Evolutionary conservation across 768 basidiomycete species (phyloP).

Genomic region (Mycena pura): DNA sequence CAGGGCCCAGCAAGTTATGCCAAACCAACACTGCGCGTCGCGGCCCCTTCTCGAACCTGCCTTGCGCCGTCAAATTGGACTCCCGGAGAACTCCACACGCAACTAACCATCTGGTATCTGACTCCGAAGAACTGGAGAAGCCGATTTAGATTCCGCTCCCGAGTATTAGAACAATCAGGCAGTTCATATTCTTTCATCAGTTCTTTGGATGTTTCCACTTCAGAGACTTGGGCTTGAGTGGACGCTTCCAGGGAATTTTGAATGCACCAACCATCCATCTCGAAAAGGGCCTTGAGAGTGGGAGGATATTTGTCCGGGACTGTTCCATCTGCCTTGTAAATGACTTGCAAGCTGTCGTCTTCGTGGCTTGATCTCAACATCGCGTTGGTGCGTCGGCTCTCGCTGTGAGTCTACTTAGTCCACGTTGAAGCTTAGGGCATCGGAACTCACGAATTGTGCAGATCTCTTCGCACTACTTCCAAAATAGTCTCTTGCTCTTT

Average conservation of each 20-base stretch:
- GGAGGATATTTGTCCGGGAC: constrained; percentile 58
- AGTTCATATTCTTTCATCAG: constrained; percentile 42
- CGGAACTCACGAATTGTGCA: constrained; percentile 65
- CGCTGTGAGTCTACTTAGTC: constrained; percentile 41
- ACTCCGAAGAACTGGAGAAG: constrained; percentile 45
- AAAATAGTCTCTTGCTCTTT: constrained; percentile 51
- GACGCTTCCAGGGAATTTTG: background rate
- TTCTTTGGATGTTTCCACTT: constrained; percentile 32
- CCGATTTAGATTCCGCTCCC: constrained; percentile 44
- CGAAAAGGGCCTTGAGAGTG: constrained; percentile 57
- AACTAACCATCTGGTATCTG: constrained; percentile 44
- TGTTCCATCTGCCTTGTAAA: constrained; percentile 54
- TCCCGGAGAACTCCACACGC: background rate
- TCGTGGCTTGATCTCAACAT: constrained; percentile 49
- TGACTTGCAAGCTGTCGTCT: constrained; percentile 50
- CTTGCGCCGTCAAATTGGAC: background rate
- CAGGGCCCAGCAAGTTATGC: background rate
- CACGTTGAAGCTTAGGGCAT: background rate
- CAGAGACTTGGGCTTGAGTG: background rate
- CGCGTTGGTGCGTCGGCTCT: constrained; percentile 62
- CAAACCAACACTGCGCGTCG: constrained; percentile 14
- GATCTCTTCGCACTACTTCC: constrained; percentile 49
- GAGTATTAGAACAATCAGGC: constrained; percentile 31
- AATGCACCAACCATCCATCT: constrained; percentile 52
- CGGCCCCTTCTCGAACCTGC: constrained; percentile 19